These are phyloP conservation scores for Yamadazyma membranifaciens DNA, from an alignment of 1,139 yeast species.

Conservation along the genomic window DNA sequence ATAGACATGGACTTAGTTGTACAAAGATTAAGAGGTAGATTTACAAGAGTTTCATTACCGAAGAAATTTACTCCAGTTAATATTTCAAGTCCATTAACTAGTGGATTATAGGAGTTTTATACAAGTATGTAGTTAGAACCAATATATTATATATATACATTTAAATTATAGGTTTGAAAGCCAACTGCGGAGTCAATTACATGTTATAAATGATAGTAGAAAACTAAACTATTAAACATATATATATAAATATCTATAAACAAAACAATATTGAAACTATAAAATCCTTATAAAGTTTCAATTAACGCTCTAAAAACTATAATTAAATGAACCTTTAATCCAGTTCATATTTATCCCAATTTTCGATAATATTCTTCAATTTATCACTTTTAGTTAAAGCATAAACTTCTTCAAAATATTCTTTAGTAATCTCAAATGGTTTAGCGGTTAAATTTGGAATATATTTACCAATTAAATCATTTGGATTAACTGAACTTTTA, in stretches of 20 bases:
- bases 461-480: constrained; percentile 88
- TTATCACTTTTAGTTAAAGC: constrained; percentile 87
- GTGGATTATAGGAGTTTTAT: constrained; percentile 18
- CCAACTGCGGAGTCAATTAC: too few species aligned
- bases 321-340: constrained; percentile 25
- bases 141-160: too few species aligned
- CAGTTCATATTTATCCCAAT: constrained; percentile 85
- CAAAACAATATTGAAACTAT: neutral
- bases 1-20: constrained; percentile 88
- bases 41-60: constrained; percentile 85
- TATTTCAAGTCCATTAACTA: constrained; percentile 63
- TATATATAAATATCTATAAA: neutral
- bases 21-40: constrained; percentile 77
- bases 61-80: constrained; percentile 90
- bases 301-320: neutral
- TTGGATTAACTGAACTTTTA: constrained; percentile 91
- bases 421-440: constrained; percentile 94
- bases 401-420: constrained; percentile 94
- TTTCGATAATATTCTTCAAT: constrained; percentile 84
- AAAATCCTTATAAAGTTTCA: neutral
- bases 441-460: constrained; percentile 98
- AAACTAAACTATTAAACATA: neutral
- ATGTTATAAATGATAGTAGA: neutral
- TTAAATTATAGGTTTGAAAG: too few species aligned
- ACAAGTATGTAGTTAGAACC: too few species aligned